Conservation (phyloP, 2,329 filamentous ascomycete species). For the Cladosporium sp. region DNA sequence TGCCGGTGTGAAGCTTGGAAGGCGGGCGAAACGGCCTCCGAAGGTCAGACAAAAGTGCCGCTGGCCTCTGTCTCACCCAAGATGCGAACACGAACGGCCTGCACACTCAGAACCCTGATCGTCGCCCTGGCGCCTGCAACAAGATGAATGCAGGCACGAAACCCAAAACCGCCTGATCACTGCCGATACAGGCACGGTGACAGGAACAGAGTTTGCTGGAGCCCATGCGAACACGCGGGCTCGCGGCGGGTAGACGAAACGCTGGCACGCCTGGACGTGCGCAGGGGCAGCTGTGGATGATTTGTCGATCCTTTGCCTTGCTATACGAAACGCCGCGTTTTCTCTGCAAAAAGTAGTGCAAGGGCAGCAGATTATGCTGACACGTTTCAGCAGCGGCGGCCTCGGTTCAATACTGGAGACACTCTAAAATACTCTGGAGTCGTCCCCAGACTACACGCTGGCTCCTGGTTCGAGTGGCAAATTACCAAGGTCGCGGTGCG, state of each 20-base stretch:
- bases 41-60: conserved; percentile 8
- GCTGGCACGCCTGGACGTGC: conserved; percentile 12
- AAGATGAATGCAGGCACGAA: conserved; percentile 13
- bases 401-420: conserved; percentile 8
- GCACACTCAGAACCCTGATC: conserved; percentile 14
- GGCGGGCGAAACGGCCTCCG: conserved; percentile 1
- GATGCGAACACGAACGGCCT: conserved; percentile 14
- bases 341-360: conserved; percentile 11
- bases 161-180: background rate
- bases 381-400: background rate
- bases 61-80: conserved; percentile 9
- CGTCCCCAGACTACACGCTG: conserved; percentile 12
- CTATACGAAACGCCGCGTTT: conserved; percentile 12
- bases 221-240: conserved; percentile 17
- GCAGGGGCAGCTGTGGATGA: conserved; percentile 8
- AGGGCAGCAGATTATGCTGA: conserved; percentile 1
- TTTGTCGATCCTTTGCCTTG: background rate
- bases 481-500: conserved; percentile 11
- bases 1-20: conserved; percentile 13
- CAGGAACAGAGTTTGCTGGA: conserved; percentile 17
- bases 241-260: conserved; percentile 10
- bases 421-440: background rate
- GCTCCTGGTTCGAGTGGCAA: conserved; percentile 15
- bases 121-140: conserved; percentile 13
- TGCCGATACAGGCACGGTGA: conserved; percentile 8